Percentiles rank a stretch among this genome's conserved stretches.
phyloP scores from a whole-genome alignment of 2,329 filamentous ascomycete genomes.

The Cercospora sp. region DNA sequence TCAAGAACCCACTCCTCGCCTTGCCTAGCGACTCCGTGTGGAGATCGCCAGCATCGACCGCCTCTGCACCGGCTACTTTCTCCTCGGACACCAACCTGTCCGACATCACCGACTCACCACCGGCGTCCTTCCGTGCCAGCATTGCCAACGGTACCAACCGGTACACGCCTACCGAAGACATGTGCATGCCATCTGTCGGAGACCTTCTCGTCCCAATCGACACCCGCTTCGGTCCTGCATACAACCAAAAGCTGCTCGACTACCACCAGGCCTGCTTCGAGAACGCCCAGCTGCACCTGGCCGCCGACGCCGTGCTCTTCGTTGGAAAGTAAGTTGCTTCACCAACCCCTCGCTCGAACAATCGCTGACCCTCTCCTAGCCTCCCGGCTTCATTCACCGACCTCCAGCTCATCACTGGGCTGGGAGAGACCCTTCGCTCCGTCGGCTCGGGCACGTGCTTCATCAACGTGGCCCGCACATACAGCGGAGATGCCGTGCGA shows the following conservation, averaged over 20 bases:
- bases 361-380: background rate
- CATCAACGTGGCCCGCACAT: background rate
- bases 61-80: background rate
- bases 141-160: background rate
- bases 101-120: background rate
- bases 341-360: background rate
- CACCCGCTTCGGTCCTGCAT: slow-evolving; percentile 4
- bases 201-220: slow-evolving; percentile 4
- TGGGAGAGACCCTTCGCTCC: background rate
- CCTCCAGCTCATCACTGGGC: background rate
- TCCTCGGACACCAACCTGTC: background rate
- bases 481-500: background rate
- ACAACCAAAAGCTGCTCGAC: background rate
- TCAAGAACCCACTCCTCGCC: background rate
- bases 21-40: background rate
- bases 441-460: background rate
- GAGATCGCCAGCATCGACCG: background rate
- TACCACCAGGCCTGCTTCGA: background rate
- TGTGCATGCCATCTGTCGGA: background rate
- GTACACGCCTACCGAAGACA: background rate
- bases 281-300: background rate
- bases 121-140: background rate
- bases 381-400: background rate
- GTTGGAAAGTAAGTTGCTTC: background rate
- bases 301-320: slow-evolving; percentile 1